These are phyloP conservation scores for Linanthus parryae DNA, from an alignment of 148 eudicot species.

Conservation along the genomic window DNA sequence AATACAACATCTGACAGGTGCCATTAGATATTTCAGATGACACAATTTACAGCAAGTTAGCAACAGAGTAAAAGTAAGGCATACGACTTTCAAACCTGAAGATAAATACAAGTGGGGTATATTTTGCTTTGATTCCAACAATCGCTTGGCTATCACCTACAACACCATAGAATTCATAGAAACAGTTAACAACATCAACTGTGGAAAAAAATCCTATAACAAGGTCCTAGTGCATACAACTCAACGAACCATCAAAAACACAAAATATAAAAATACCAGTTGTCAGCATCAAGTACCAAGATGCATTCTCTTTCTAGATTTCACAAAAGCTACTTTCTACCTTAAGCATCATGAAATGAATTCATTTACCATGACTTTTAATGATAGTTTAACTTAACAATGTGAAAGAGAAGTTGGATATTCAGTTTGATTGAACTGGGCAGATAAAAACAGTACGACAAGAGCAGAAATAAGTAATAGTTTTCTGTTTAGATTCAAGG, in stretches of 20 bases:
- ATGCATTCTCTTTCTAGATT: no score
- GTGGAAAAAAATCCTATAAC: not conserved
- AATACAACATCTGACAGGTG: constrained; percentile 68
- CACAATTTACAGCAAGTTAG: not conserved
- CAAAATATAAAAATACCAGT: no score
- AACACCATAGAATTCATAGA: constrained; percentile 3
- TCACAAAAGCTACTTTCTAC: no score
- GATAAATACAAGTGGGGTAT: constrained; percentile 83
- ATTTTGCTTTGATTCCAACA: constrained; percentile 91
- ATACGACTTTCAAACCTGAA: constrained; percentile 39
- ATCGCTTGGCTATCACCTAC: constrained; percentile 87
- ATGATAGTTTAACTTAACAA: no score
- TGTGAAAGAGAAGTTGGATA: no score
- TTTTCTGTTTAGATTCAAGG: no score
- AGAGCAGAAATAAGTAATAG: no score
- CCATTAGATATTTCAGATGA: constrained; percentile 13
- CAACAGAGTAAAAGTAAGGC: constrained; percentile 3
- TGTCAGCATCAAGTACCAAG: no score
- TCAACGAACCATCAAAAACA: not conserved
- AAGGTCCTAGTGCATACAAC: not conserved
- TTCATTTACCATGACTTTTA: no score
- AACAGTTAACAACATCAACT: constrained; percentile 6
- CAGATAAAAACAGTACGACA: no score
- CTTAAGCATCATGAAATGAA: no score
- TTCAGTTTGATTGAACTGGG: no score